phyloP scores from a whole-genome alignment of 768 basidiomycete genomes.

The Suillus americanus region DNA sequence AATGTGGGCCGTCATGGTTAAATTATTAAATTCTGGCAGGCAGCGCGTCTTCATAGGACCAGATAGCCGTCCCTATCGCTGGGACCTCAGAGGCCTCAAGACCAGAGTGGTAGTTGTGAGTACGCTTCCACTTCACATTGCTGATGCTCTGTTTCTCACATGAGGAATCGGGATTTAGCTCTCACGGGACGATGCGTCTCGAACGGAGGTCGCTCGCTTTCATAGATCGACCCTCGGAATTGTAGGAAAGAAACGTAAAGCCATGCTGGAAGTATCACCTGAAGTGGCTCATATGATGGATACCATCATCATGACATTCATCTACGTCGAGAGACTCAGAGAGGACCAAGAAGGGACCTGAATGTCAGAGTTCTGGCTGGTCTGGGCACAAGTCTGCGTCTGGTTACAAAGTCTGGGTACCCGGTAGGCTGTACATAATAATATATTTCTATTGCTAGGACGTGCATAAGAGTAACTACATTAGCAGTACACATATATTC shows the following conservation, averaged over 20 bases:
- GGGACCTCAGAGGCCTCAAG: slow-evolving; percentile 1
- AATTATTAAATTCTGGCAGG: neutral
- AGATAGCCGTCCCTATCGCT: slow-evolving; percentile 5
- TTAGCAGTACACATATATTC: no score
- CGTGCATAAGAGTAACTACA: no score
- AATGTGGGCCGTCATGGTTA: neutral
- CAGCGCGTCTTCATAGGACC: slow-evolving; percentile 4
- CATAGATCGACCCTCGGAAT: slow-evolving; percentile 11
- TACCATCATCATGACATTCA: slow-evolving; percentile 13
- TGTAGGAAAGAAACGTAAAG: slow-evolving; percentile 8
- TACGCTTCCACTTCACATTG: neutral
- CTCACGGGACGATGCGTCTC: slow-evolving; percentile 17
- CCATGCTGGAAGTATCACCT: slow-evolving; percentile 13
- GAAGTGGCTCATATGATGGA: slow-evolving; percentile 12
- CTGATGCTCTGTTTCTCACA: neutral
- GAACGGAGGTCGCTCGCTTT: slow-evolving; percentile 22
- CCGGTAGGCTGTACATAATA: no score
- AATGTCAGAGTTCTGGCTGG: no score
- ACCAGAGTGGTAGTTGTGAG: neutral
- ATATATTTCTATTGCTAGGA: no score
- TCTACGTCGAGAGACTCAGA: slow-evolving; percentile 16
- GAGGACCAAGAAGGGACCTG: neutral
- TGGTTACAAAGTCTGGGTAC: no score
- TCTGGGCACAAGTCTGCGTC: no score
- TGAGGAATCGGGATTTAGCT: neutral